Base-by-base conservation (phyloP, 2,329 filamentous ascomycete species). In the Penicillium brasilianum region DNA sequence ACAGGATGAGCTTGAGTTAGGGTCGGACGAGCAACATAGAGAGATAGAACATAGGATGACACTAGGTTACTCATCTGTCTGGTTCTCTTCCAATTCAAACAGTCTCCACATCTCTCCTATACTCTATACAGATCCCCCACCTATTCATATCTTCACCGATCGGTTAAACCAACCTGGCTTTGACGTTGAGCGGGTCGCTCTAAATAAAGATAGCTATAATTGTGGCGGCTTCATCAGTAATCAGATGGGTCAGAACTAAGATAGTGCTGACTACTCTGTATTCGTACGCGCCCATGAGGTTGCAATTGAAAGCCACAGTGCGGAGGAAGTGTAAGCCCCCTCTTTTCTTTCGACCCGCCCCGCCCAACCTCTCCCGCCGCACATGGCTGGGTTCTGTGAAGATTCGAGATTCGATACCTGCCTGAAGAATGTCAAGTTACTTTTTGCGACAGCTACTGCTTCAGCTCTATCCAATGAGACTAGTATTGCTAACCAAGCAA, bases 241-340 rank as follows among this genome's bases (percentile, higher is more conserved):
- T 48, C 20, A n/a, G 57, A 58, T 60, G 59, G 57, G 57, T 59
- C 50, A 30, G 44, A n/a, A 8, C 44, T 57, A 50, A 34, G 11
- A 60, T 65, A 58, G 57, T 57, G 57, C 60, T 55, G 14, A 58
- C 37, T 59, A 11, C n/a, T 20, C 28, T 22, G 44, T 48, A 28
- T 22, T 48, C 14, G 14, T 48, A 61, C 44, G 59, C 58, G 62
- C 62, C 51, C 34, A 16, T 25, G 18, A 39, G 36, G 16, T 36
- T 25, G 14, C 41, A 16, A 55, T 34, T 10, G 32, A 50, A 62
- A 60, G 48, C 32, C 55, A 52, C 46, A 57, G 32, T 39, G 55
- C 28, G 43, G 60, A 49, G 51, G 25, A 16, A 30, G 52, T 49
- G 30, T 34, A 53, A 10, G 30, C 46, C 46, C 28, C 46, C 46